phyloP scores from a whole-genome alignment of 208 protist species.

The Naegleria gruberi region DNA sequence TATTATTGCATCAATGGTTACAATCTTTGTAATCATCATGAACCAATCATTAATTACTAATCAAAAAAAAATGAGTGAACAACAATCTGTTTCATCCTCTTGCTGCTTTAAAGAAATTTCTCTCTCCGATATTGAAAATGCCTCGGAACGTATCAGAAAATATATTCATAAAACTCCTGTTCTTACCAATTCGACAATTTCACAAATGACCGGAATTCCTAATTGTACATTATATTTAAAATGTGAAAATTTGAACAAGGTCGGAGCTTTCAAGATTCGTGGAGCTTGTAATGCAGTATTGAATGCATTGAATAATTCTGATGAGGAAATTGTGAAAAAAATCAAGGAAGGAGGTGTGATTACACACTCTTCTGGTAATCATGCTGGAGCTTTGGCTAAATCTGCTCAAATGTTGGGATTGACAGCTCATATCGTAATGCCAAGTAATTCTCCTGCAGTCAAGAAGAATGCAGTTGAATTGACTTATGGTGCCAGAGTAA shows the following conservation, averaged over 20 bases:
- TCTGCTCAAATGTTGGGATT: constrained; percentile 40
- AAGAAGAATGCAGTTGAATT: constrained; percentile 40
- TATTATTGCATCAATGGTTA: no score
- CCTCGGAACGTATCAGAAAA: background rate
- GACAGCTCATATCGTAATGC: constrained; percentile 51
- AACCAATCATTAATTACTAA: no score
- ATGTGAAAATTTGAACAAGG: constrained; percentile 15
- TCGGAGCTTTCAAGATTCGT: constrained; percentile 55
- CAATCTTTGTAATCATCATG: no score
- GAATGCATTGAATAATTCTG: constrained; percentile 15
- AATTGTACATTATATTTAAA: constrained; percentile 2
- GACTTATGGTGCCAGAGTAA: constrained; percentile 48
- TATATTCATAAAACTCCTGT: background rate
- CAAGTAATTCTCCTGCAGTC: constrained; percentile 44
- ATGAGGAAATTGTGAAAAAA: background rate
- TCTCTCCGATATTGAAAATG: background rate
- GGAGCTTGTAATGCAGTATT: constrained; percentile 52
- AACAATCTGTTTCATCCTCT: no score
- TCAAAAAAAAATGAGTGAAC: no score
- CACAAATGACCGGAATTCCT: background rate
- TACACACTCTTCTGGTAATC: constrained; percentile 49
- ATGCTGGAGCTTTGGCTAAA: constrained; percentile 48
- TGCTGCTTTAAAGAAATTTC: background rate
- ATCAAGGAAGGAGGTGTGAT: constrained; percentile 37
- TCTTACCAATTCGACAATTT: background rate